These are phyloP conservation scores for Chytriomyces confervae DNA, from an alignment of 192 early-diverging fungal genomes.

Conservation along the genomic window DNA sequence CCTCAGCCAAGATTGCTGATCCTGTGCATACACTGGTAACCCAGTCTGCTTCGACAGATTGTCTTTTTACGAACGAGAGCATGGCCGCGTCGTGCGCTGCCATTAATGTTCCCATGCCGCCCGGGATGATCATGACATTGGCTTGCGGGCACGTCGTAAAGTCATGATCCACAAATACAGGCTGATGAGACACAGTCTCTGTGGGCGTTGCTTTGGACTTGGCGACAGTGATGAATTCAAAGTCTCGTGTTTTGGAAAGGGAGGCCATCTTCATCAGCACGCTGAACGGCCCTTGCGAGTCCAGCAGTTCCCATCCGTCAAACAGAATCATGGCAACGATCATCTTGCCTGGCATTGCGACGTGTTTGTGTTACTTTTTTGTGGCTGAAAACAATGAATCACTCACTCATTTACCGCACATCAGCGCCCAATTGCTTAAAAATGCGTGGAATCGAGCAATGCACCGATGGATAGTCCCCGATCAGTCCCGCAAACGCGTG, in stretches of 20 bases:
- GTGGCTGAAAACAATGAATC: too few relatives aligned
- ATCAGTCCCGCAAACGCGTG: too few relatives aligned
- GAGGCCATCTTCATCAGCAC: constrained; percentile 35
- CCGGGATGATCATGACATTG: constrained; percentile 45
- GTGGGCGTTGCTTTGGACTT: not conserved
- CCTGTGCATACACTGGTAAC: constrained; percentile 47
- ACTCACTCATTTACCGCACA: too few relatives aligned
- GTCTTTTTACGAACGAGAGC: constrained; percentile 34
- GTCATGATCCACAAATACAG: constrained; percentile 17
- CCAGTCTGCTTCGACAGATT: not conserved
- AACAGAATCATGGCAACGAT: constrained; percentile 26
- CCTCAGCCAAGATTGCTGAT: constrained; percentile 30
- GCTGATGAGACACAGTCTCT: constrained; percentile 9
- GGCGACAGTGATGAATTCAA: not conserved
- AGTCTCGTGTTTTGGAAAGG: not conserved
- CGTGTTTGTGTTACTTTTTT: too few relatives aligned
- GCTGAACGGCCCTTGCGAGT: constrained; percentile 36
- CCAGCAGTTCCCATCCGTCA: constrained; percentile 41
- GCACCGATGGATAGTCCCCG: too few relatives aligned
- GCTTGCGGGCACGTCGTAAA: constrained; percentile 39
- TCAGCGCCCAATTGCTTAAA: too few relatives aligned
- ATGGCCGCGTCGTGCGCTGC: constrained; percentile 11
- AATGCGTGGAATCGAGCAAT: too few relatives aligned
- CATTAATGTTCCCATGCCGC: constrained; percentile 41
- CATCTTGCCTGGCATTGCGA: not conserved